Evolutionary conservation across 2,329 filamentous ascomycete genomes (phyloP), one percentile per base, ranked within the genome.

Genomic region (Sordariomycetes sp.): DNA sequence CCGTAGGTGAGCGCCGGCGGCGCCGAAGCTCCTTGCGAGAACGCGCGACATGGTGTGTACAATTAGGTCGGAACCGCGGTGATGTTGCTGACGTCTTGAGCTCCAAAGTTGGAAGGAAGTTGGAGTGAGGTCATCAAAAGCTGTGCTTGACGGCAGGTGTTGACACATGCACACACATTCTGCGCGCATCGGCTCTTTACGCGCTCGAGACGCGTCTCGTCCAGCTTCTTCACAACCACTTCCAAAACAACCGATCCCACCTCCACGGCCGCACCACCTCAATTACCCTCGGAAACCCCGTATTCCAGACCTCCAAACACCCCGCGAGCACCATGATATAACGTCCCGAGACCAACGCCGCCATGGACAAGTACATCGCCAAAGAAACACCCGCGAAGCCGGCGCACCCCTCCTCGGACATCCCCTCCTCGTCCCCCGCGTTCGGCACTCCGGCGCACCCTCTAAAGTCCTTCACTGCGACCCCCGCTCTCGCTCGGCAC

Each of bases 401-500:
- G 25, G 53, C 51, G 17, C 67, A 69, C 50, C 69, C 66, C 10
- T 74, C 75, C 3, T 84, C 87, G 55, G 79, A 80, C 50, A 84
- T 94, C 60, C 89, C 89, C 4, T 96, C 91, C 0, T 95, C 90
- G 0, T 96, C 90, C 22, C 90, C 91, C 10, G 90, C 87, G 48
- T 96, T 96, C 71, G 90, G 83, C 55, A 96, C 91, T 1, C 91
- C 91, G 1, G 81, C 84, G 51, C 87, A 94, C 68, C 88, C 90
- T 52, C 80, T 94, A 55, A 81, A 79, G 63, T 81, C 85, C 17
- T 84, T 84, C 66, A 73, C 72, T 36, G 70, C 78, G 61, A 73
- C 76, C 28, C 72, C 74, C 1, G 50, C 24, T 3, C 54, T 55
- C 28, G 32, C 77, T 25, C 64, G 64, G 34, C 64, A 66, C 22